These are phyloP conservation scores for Kernera saxatilis DNA, from an alignment of 345 rosid species.

Conservation along the genomic window DNA sequence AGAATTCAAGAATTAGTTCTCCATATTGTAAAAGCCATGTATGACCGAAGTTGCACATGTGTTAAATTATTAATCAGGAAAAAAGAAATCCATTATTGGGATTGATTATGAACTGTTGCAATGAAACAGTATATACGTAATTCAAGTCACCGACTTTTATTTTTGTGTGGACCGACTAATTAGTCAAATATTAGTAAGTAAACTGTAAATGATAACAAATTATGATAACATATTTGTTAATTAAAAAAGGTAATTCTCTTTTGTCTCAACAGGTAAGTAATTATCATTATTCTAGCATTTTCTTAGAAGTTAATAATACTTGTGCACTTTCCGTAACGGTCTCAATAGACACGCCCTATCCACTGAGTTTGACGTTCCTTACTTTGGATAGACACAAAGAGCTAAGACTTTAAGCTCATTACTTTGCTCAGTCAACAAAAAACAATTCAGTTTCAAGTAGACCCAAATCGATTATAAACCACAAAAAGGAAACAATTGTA, in stretches of 20 bases:
- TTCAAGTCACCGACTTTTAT: constrained; percentile 14
- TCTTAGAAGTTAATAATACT: background rate
- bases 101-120: constrained; percentile 8
- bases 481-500: background rate
- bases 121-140: background rate
- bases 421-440: background rate
- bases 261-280: no score
- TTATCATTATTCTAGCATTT: background rate
- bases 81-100: background rate
- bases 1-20: constrained; percentile 11
- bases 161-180: background rate
- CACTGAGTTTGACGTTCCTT: constrained; percentile 14
- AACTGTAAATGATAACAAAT: background rate
- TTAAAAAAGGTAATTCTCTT: background rate
- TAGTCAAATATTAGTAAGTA: background rate
- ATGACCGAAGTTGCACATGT: constrained; percentile 19
- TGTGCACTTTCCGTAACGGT: constrained; percentile 5
- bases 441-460: background rate
- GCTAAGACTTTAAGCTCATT: background rate
- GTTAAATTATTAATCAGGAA: constrained; percentile 17
- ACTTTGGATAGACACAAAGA: constrained; percentile 15
- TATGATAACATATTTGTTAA: background rate
- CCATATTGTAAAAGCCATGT: constrained; percentile 25
- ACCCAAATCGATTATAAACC: background rate
- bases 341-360: background rate